Evolutionary conservation across 495 filamentous ascomycete genomes (phyloP), one percentile per base, ranked within the genome.

Genomic region (Penicillium bialowiezense): DNA sequence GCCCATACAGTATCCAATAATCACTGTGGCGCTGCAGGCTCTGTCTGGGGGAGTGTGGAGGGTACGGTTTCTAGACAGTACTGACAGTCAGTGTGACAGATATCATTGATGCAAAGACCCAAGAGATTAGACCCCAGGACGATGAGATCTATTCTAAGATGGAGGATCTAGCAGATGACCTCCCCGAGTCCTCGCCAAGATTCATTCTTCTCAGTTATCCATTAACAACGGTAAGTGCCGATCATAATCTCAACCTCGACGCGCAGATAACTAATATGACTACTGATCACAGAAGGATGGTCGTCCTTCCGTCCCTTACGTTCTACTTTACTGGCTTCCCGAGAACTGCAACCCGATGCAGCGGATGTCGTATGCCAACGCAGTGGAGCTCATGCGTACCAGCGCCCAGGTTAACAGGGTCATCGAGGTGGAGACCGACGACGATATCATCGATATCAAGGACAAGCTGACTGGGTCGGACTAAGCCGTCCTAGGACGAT

Each of bases 351-450:
- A 93, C 65, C 78, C 74, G 51, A 86, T 86, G 52, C 67, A 85
- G 62, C 83, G 88, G 41, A 97, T 97, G 93, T 78, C 90, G 71
- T 98, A 98, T 70, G 93, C 93, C 14, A 84, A 90, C 15, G 92
- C 92, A 19, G 95, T 95, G 66, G 92, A 98, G 72, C 69, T 96
- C 68, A 89, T 98, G 83, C 83, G 91, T 54, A 95, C 86, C 58
- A 90, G 88, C 44, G 86, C 88, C 8, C 90, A 96, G 71, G 89
- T 89, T 21, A 85, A 85, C 23, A 82, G 80, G 50, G 84, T 95
- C 7, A 75, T 96, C 43, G 90, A 95, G 65, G 80, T 95, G 15
- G 80, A 89, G 46, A 77, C 73, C 9, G 74, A 83, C 7, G 89
- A 93, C 35, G 91, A 95, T 41, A 63, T 96, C 58, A 82, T 82